phyloP scores from a whole-genome alignment of 805 yeast genomes.

The Sungouiella blattae region DNA sequence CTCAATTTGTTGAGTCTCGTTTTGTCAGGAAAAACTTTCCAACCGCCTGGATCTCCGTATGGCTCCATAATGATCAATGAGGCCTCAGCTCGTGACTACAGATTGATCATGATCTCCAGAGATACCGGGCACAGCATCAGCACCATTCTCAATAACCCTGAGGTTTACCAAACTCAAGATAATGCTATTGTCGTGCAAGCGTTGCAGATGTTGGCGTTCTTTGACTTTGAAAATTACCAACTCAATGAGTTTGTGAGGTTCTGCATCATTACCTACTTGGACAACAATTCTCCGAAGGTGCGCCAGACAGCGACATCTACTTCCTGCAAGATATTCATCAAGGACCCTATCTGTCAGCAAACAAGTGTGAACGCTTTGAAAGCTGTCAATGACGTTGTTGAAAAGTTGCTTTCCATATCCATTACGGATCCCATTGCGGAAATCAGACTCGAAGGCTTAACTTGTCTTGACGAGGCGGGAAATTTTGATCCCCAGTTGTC shows the following conservation, averaged over 20 bases:
- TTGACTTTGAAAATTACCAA: slow-evolving; percentile 71
- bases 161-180: slow-evolving; percentile 33
- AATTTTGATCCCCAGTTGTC: slow-evolving; percentile 88
- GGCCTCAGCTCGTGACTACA: slow-evolving; percentile 69
- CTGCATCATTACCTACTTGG: slow-evolving; percentile 80
- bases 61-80: slow-evolving; percentile 56
- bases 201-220: slow-evolving; percentile 67
- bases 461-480: slow-evolving; percentile 56
- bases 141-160: slow-evolving; percentile 28
- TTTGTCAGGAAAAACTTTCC: slow-evolving; percentile 75
- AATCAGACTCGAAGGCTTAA: slow-evolving; percentile 75
- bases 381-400: slow-evolving; percentile 82
- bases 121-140: slow-evolving; percentile 54
- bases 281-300: slow-evolving; percentile 74
- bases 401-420: slow-evolving; percentile 73
- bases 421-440: slow-evolving; percentile 88
- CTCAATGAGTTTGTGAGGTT: slow-evolving; percentile 84
- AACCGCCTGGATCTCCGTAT: slow-evolving; percentile 83
- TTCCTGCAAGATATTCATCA: slow-evolving; percentile 68
- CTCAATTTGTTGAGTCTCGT: slow-evolving; percentile 70
- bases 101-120: slow-evolving; percentile 67
- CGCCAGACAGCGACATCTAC: slow-evolving; percentile 83
- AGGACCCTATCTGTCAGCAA: slow-evolving; percentile 82
- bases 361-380: slow-evolving; percentile 75
- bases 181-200: slow-evolving; percentile 66